Base-by-base conservation (phyloP, 768 basidiomycete genomes). In the Serendipita sp. region DNA sequence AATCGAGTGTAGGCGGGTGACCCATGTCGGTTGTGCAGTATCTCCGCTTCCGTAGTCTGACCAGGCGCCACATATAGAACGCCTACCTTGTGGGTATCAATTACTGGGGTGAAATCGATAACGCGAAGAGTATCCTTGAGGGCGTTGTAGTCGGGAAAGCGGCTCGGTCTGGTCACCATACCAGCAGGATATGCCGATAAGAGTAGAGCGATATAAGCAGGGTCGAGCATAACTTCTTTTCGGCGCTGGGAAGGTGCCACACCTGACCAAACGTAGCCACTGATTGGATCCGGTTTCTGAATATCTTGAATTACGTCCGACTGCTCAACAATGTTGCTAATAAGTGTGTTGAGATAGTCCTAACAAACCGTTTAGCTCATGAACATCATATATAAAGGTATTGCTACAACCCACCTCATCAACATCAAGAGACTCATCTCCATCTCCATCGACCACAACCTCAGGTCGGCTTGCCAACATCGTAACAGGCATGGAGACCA, bases 11-110 rank as follows among this genome's bases (percentile, higher is more conserved):
- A 99, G 1, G 92, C 88, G 0, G 93, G 92, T 0, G 95, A 97
- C 5, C 96, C 96, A 72, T 95, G 86, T 1, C 83, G 82, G 73
- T 99, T 99, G 65, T 80, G 79, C 18, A 99, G 80, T 63, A 98
- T 97, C 65, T 95, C 91, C 16, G 75, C 73, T 72, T 98, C 95
- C 44, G 82, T 75, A 5, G 78, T 85, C 74, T 98, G 96, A 1
- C 91, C 92, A 3, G 92, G 90, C 0, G 88, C 94, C 51, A 93
- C 95, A 70, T 98, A 99, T 76, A 99, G 80, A 65, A 99, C 88
- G 2, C 92, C 96, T 41, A 98, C 87, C 74, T 96, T 95, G 74
- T 98, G 92, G 0, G 90, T 93, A 74, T 99, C 96, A 66, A 99
- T 94, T 69, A 98, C 92, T 0, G 93, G 94, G 46, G 89, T 87